Conservation (phyloP, 2,329 filamentous ascomycete species). For the Arthrinium phaeospermum region DNA sequence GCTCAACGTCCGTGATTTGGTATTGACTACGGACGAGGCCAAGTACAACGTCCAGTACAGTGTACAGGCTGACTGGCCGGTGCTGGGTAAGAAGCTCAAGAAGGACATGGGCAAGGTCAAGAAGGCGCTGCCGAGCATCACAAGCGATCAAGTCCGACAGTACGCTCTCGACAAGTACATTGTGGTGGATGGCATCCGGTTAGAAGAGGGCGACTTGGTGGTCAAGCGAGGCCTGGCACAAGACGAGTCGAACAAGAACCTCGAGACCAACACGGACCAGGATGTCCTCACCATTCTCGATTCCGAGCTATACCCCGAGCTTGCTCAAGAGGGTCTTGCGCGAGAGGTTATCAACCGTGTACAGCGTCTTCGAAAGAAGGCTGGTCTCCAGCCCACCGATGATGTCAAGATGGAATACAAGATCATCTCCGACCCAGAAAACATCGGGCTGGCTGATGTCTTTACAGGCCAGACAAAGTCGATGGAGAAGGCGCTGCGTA, state of each 20-base stretch:
- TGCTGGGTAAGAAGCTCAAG: constrained; percentile 95
- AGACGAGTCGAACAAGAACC: constrained; percentile 70
- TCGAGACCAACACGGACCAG: constrained; percentile 87
- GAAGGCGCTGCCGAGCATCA: constrained; percentile 82
- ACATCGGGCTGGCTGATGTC: constrained; percentile 71
- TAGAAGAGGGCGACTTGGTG: constrained; percentile 82
- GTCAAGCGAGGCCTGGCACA: constrained; percentile 82
- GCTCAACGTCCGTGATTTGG: constrained; percentile 84
- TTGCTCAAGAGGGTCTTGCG: constrained; percentile 86
- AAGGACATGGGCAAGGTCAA: constrained; percentile 92
- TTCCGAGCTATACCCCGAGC: constrained; percentile 78
- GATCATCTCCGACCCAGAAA: constrained; percentile 77
- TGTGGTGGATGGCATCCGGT: constrained; percentile 81
- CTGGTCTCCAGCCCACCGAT: constrained; percentile 86
- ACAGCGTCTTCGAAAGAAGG: constrained; percentile 92
- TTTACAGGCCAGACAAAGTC: constrained; percentile 70
- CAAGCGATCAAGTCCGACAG: constrained; percentile 78
- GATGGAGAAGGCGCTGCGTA: constrained; percentile 79
- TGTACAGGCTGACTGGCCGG: constrained; percentile 89
- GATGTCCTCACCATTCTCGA: constrained; percentile 94
- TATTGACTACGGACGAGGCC: constrained; percentile 84
- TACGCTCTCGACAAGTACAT: constrained; percentile 79
- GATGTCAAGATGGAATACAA: constrained; percentile 95
- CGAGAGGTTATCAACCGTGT: constrained; percentile 93
- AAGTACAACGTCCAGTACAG: constrained; percentile 94